Evolutionary conservation across 371 early-diverging fungal species (phyloP), one percentile per base, ranked within the genome.

Genomic region (Enterocytospora artemiae): DNA sequence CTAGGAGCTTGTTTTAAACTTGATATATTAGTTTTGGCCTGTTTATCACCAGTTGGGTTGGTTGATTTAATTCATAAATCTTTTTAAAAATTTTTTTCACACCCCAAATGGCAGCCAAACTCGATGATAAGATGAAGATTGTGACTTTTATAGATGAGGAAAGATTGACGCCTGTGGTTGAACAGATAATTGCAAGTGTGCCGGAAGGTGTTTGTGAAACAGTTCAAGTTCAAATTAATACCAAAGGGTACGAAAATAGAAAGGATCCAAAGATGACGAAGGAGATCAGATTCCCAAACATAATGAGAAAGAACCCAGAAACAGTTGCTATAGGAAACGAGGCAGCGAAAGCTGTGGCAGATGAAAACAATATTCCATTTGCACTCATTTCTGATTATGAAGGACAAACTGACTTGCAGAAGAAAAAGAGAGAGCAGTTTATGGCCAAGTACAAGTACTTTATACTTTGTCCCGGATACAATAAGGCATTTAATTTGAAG

Each of bases 171-270:
- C 18, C 16, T 9, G n/a, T 59, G 3, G 53, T 70, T 18, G 44
- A 70, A 14, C 49, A 59, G 12, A 72, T 63, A 24, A 61, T 68
- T 24, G 56, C 55, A 37, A 44, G 53, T 12, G 67, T 51, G 9
- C 50, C 55, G 24, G 55, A 66, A 32, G 52, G 59, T 18, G 71
- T 65, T 43, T 56, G 43, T 32, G 93, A 92, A 82, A 91, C 93
- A 67, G 84, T 93, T 66, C 93, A 95, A 82, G 85, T 95, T 77
- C 92, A 93, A 82, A 85, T 93, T 75, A 90, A 90, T 80, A 83
- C 93, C 64, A 95, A 93, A 87, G 92, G 93, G 86, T 95, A 92
- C 86, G 93, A 95, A 85, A 90, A 91, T 74, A 90, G 90, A 82
- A 87, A 91, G 83, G 96, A 95, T 82, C 91, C 91, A 85, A 92